A percentile compares a stretch with the other conserved stretches of the same genome.
Conservation (phyloP, 2,329 filamentous ascomycete genomes). For the Penicillium occitanis region DNA sequence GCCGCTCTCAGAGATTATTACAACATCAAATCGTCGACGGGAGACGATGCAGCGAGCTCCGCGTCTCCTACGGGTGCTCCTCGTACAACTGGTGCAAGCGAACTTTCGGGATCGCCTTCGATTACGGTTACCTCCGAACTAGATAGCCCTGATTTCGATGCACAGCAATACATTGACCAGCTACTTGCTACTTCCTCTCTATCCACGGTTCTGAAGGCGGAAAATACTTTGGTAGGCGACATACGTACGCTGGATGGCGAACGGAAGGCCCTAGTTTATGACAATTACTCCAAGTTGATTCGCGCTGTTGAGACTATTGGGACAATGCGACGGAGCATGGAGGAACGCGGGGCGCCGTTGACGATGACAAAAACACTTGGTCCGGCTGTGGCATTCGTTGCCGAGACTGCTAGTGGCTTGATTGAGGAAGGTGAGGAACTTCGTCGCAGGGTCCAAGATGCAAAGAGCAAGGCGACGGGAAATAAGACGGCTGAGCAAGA, state of each 20-base stretch:
- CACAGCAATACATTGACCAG: slow-evolving; percentile 56
- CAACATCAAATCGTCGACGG: slow-evolving; percentile 64
- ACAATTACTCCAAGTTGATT: slow-evolving; percentile 97
- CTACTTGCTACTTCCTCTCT: slow-evolving; percentile 44
- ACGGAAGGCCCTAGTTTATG: slow-evolving; percentile 94
- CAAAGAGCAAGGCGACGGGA: slow-evolving; percentile 24
- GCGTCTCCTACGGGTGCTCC: slow-evolving; percentile 39
- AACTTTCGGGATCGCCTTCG: slow-evolving; percentile 41
- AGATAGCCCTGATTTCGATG: slow-evolving; percentile 70
- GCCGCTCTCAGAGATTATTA: slow-evolving; percentile 92
- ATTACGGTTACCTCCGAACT: slow-evolving; percentile 57
- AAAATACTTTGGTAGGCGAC: slow-evolving; percentile 58
- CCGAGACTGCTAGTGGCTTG: slow-evolving; percentile 43
- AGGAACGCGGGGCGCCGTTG: slow-evolving; percentile 46
- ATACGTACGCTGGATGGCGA: slow-evolving; percentile 90
- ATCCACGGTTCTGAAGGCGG: slow-evolving; percentile 46
- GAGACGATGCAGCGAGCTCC: slow-evolving; percentile 33
- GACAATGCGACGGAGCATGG: slow-evolving; percentile 57
- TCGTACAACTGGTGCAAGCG: slow-evolving; percentile 41
- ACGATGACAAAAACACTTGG: slow-evolving; percentile 47
- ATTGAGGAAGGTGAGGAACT: slow-evolving; percentile 43
- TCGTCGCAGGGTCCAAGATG: slow-evolving; percentile 31
- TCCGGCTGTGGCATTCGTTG: slow-evolving; percentile 45
- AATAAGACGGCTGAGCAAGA: slow-evolving; percentile 37
- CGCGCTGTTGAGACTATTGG: slow-evolving; percentile 94